Evolutionary conservation across 148 eudicot species (phyloP), one percentile per base, ranked within the genome.

Genomic region (Silene uniflora): DNA sequence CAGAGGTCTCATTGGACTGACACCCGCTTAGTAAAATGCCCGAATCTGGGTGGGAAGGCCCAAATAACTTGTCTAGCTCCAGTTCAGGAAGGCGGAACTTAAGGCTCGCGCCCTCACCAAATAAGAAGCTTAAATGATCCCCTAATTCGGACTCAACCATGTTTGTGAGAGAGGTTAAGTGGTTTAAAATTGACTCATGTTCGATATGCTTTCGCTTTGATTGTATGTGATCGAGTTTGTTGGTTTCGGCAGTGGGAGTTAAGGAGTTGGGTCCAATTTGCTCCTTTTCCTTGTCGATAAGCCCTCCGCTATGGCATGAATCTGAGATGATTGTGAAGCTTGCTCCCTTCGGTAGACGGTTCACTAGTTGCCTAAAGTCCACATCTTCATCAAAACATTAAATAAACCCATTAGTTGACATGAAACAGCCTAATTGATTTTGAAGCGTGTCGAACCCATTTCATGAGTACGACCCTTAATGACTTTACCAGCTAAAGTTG

Each of bases 21-120:
- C 94, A 90, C 60, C 94, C 94, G 44, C 94, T 88, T 5, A 90
- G 83, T 17, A 88, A 58, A 10, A 90, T 83, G 18, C 90, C 94
- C 2, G 79, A 77, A 32, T 90, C 91, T 6, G 76, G 76, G 62
- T 80, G 74, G 21, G 49, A 63, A 17, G 58, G 63, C 77, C 75
- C 83, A 21, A 74, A 60, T 59, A 71, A 49, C 56, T 78, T 35
- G 10, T 73, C 76, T 10, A 67, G 70, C 66, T 85, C 86, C 16
- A 14, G 22, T 29, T 73, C 67, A 3, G 85, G 86, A 11, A 76
- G 65, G 3, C 76, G 81, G 73, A 88, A 90, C 69, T 74, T 81
- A 18, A 78, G 82, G 73, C 91, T 87, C n/a, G 89, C 84, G 11
- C 84, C 80, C 10, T 70, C 58, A 5, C 90, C 90, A 25, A 90